These are phyloP conservation scores for Paecilomyces sp. DNA, from an alignment of 2,329 filamentous ascomycete genomes.

Conservation along the genomic window DNA sequence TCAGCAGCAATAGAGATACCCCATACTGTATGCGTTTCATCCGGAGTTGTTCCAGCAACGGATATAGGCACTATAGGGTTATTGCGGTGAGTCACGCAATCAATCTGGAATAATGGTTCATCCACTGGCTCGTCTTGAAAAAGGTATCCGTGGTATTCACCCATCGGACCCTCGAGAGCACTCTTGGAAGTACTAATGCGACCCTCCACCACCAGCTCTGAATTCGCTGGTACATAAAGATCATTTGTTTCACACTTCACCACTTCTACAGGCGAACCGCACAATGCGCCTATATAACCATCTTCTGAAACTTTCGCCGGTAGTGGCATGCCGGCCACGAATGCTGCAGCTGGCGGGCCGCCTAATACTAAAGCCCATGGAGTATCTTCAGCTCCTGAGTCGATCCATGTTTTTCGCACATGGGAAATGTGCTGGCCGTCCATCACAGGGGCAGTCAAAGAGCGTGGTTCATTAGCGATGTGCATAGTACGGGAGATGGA, in stretches of 20 bases:
- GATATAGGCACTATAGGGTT: slow-evolving; percentile 12
- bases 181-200: slow-evolving; percentile 9
- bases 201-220: slow-evolving; percentile 15
- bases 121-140: slow-evolving; percentile 6
- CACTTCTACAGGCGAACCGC: slow-evolving; percentile 10
- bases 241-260: slow-evolving; percentile 16
- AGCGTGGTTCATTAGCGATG: slow-evolving; percentile 7
- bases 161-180: slow-evolving; percentile 13
- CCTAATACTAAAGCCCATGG: slow-evolving; percentile 14
- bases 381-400: slow-evolving; percentile 9
- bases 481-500: slow-evolving; percentile 14
- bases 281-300: slow-evolving; percentile 10
- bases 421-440: slow-evolving; percentile 14
- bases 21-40: slow-evolving; percentile 15
- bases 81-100: slow-evolving; percentile 11
- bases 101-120: slow-evolving; percentile 11
- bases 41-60: slow-evolving; percentile 9
- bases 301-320: slow-evolving; percentile 8
- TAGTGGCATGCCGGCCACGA: slow-evolving; percentile 10
- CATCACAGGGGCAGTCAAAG: slow-evolving; percentile 11
- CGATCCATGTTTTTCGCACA: slow-evolving; percentile 13
- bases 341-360: slow-evolving; percentile 12
- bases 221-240: slow-evolving; percentile 12
- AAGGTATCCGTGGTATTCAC: slow-evolving; percentile 13
- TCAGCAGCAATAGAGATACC: slow-evolving; percentile 10